These are phyloP conservation scores for Alternaria sp. DNA, from an alignment of 2,329 filamentous ascomycete genomes.

Conservation along the genomic window DNA sequence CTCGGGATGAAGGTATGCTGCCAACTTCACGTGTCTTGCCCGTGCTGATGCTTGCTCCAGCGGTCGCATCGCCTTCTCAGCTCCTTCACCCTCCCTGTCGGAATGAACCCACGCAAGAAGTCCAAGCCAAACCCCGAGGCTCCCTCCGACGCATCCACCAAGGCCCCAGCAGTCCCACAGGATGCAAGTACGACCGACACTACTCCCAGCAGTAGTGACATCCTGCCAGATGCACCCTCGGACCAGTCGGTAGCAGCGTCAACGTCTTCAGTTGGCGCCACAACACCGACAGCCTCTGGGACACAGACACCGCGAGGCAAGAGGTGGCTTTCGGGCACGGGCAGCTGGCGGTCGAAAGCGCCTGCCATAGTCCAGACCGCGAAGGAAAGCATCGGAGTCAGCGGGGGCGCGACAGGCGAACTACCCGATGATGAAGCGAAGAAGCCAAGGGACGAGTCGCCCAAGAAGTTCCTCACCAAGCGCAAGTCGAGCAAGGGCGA, in stretches of 20 bases:
- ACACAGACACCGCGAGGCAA: slow-evolving; percentile 31
- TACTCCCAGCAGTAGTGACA: slow-evolving; percentile 22
- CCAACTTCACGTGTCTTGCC: slow-evolving; percentile 12
- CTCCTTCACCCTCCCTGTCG: slow-evolving; percentile 14
- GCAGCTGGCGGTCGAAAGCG: slow-evolving; percentile 56
- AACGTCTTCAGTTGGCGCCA: slow-evolving; percentile 14
- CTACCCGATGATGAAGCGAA: slow-evolving; percentile 40
- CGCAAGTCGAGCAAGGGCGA: slow-evolving; percentile 55
- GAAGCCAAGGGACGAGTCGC: slow-evolving; percentile 35
- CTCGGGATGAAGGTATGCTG: slow-evolving; percentile 25
- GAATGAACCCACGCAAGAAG: slow-evolving; percentile 53
- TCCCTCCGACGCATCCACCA: slow-evolving; percentile 17
- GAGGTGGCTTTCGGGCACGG: slow-evolving; percentile 53
- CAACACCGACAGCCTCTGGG: slow-evolving; percentile 23
- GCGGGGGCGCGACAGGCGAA: slow-evolving; percentile 52
- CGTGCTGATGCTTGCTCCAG: slow-evolving; percentile 18
- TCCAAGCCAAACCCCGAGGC: slow-evolving; percentile 48
- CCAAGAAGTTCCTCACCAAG: slow-evolving; percentile 50
- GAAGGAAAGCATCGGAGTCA: slow-evolving; percentile 54
- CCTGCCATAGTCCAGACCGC: slow-evolving; percentile 55
- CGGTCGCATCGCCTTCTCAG: slow-evolving; percentile 24
- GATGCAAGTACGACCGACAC: slow-evolving; percentile 15
- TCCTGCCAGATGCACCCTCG: slow-evolving; percentile 19
- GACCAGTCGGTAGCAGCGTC: slow-evolving; percentile 21
- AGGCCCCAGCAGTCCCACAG: slow-evolving; percentile 13